Evolutionary conservation across 257 asterid species (phyloP).

Genomic region (Lantana camara): DNA sequence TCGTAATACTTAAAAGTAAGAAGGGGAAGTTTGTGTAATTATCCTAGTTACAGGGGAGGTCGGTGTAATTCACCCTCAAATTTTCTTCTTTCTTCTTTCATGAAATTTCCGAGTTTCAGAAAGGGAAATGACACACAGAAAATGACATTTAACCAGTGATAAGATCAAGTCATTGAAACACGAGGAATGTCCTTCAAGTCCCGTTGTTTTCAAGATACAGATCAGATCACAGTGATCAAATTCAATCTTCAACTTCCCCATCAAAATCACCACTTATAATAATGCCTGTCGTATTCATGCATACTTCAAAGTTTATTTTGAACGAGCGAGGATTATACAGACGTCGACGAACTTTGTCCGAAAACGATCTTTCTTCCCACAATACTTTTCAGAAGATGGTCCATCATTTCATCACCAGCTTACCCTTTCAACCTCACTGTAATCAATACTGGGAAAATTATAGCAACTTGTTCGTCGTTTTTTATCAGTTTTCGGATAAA

Average conservation of each 20-base stretch:
- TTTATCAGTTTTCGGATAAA: background rate
- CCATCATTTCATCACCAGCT: conserved; percentile 34
- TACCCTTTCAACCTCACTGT: conserved; percentile 21
- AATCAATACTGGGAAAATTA: background rate
- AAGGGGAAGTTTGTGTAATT: too few species aligned
- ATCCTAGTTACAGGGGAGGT: too few species aligned
- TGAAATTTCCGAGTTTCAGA: background rate
- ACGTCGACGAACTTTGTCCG: background rate
- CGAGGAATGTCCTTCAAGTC: conserved; percentile 22
- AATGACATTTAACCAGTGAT: conserved; percentile 9
- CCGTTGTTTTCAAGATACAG: conserved; percentile 19
- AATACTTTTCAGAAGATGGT: conserved; percentile 24
- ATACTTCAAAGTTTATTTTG: background rate
- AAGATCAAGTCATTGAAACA: conserved; percentile 14
- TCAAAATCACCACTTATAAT: conserved; percentile 6
- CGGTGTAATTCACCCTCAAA: too few species aligned
- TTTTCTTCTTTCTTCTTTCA: background rate
- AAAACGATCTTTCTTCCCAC: background rate
- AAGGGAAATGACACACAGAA: background rate
- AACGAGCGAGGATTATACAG: background rate
- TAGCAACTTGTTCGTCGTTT: background rate
- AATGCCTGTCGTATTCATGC: background rate
- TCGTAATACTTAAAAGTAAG: too few species aligned
- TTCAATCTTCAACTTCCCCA: background rate
- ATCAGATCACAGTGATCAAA: background rate